These are phyloP conservation scores for Simmondsia chinensis DNA, from an alignment of 148 eudicot genomes.

Conservation along the genomic window DNA sequence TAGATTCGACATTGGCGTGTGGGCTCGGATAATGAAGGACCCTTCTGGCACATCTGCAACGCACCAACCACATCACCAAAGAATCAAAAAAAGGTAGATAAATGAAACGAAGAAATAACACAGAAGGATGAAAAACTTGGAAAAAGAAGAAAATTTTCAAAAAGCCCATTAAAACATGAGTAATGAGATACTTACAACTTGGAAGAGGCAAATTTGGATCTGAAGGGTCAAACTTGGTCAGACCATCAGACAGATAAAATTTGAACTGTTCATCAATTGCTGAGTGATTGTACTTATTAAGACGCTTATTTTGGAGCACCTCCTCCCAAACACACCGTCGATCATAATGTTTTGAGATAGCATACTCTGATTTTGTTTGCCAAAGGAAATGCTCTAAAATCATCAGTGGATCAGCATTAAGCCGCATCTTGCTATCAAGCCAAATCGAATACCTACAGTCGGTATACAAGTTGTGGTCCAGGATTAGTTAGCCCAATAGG, in stretches of 20 bases:
- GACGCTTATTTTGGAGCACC: conserved; percentile 94
- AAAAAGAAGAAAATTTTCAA: not conserved
- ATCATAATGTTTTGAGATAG: conserved; percentile 88
- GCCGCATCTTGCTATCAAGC: conserved; percentile 96
- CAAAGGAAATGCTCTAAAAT: conserved; percentile 80
- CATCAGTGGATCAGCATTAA: conserved; percentile 72
- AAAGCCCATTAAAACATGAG: not conserved
- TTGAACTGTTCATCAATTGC: conserved; percentile 85
- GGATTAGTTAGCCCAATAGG: not conserved
- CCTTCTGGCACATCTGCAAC: conserved; percentile 94
- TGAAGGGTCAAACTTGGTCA: conserved; percentile 69
- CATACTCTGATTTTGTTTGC: conserved; percentile 80
- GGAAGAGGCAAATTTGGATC: conserved; percentile 69
- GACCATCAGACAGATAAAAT: conserved; percentile 87
- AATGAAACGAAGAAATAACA: not conserved
- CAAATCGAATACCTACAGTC: conserved; percentile 82
- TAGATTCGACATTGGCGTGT: conserved; percentile 88
- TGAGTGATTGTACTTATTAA: conserved; percentile 85
- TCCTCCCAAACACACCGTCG: conserved; percentile 99
- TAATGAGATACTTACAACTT: conserved; percentile 78
- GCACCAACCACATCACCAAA: conserved; percentile 1
- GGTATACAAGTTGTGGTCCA: conserved; percentile 1
- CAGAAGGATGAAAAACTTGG: conserved; percentile 5
- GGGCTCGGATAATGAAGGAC: conserved; percentile 86
- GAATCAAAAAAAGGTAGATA: not conserved